Conservation (phyloP, 2,329 filamentous ascomycete genomes). For the Apiospora pterosperma region DNA sequence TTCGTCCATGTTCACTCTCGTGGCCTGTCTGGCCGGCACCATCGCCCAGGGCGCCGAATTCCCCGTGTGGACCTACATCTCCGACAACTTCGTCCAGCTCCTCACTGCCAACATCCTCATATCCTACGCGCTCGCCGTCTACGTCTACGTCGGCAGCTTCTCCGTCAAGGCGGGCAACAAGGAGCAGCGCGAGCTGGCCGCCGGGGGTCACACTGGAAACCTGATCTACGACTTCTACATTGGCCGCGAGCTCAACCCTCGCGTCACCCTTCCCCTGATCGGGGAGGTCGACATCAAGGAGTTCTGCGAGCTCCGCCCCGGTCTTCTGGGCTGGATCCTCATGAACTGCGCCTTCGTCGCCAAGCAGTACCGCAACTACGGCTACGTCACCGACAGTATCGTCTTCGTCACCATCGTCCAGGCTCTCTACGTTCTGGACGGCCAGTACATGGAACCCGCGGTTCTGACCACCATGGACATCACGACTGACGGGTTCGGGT, state of each 20-base stretch:
- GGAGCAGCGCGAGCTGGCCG: slow-evolving; percentile 72
- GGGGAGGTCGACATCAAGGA: slow-evolving; percentile 88
- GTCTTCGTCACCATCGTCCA: slow-evolving; percentile 75
- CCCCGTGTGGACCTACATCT: slow-evolving; percentile 86
- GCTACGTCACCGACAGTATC: slow-evolving; percentile 82
- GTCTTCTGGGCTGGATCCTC: slow-evolving; percentile 84
- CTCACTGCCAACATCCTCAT: slow-evolving; percentile 81
- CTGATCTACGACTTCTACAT: slow-evolving; percentile 96
- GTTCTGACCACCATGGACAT: slow-evolving; percentile 94
- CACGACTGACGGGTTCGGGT: slow-evolving; percentile 88
- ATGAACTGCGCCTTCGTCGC: slow-evolving; percentile 81
- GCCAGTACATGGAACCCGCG: slow-evolving; percentile 81
- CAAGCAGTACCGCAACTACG: slow-evolving; percentile 83
- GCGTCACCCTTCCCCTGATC: slow-evolving; percentile 72
- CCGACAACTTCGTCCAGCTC: slow-evolving; percentile 85
- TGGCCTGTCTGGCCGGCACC: slow-evolving; percentile 71
- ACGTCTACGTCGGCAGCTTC: slow-evolving; percentile 81
- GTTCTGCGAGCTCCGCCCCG: slow-evolving; percentile 87
- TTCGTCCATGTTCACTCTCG: slow-evolving; percentile 71
- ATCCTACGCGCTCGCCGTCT: slow-evolving; percentile 68
- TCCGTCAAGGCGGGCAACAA: slow-evolving; percentile 72
- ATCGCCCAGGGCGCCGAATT: slow-evolving; percentile 76
- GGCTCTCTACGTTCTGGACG: slow-evolving; percentile 78
- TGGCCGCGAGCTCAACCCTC: slow-evolving; percentile 90
- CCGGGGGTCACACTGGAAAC: slow-evolving; percentile 79